These are phyloP conservation scores for Pichia sp. DNA, from an alignment of 1,139 yeast genomes.

Conservation along the genomic window DNA sequence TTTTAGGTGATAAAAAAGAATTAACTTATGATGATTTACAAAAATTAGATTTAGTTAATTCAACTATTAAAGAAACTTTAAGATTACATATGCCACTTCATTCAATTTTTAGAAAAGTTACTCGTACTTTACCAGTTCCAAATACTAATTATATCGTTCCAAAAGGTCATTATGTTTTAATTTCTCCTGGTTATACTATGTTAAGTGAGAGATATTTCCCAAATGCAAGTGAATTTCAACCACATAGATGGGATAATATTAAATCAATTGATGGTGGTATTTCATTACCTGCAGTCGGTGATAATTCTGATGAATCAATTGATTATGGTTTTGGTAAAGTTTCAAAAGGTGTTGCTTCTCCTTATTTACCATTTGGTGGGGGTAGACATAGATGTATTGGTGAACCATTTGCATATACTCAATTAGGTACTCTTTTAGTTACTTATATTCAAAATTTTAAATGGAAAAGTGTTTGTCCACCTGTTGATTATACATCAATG, in stretches of 20 bases:
- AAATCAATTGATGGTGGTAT: conserved; percentile 36
- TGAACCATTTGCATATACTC: conserved; percentile 95
- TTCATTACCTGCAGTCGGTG: conserved; percentile 20
- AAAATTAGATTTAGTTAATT: conserved; percentile 73
- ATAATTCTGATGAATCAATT: conserved; percentile 49
- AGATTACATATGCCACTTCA: conserved; percentile 96
- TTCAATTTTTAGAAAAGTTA: conserved; percentile 89
- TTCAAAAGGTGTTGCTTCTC: conserved; percentile 91
- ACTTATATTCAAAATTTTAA: conserved; percentile 69
- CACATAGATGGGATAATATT: conserved; percentile 77
- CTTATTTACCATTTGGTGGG: conserved; percentile 97
- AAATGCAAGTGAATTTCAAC: conserved; percentile 60
- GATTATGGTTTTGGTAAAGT: conserved; percentile 96
- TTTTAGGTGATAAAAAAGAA: conserved; percentile 47
- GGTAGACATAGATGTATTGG: conserved; percentile 99
- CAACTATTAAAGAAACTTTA: conserved; percentile 83
- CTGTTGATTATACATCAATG: conserved; percentile 84
- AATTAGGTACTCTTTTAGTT: conserved; percentile 78
- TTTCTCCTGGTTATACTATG: conserved; percentile 90
- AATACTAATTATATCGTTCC: conserved; percentile 79
- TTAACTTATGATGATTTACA: conserved; percentile 77
- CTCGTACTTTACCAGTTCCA: conserved; percentile 72
- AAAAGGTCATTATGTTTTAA: conserved; percentile 80
- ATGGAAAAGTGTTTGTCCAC: conserved; percentile 69
- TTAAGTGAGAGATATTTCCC: conserved; percentile 74